Base-by-base conservation (phyloP, 805 yeast species). In the Teunomyces gatunensis region DNA sequence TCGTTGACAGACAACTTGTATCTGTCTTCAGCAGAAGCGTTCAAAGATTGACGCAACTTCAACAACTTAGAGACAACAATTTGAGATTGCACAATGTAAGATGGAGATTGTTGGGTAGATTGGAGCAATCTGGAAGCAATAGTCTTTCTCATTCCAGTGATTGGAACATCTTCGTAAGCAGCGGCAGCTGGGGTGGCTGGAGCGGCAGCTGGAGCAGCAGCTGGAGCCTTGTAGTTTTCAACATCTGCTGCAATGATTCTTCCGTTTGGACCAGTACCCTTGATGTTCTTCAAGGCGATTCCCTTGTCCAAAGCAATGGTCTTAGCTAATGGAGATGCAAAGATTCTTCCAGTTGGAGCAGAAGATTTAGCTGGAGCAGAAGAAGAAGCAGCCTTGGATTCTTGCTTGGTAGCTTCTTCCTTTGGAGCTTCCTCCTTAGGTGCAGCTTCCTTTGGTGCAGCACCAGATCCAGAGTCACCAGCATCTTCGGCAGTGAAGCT, bases 271-370 rank as follows among this genome's bases (percentile, higher is more conserved):
- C 99, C 99, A 39, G 96, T 72, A 63, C 98, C 98, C 69, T 82
- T 82, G 63, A 94, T 76, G 60, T 81, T 81, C 74, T 87, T 89
- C 63, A 92, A 80, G 39, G 95, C 79, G 62, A 92, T 77, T 60
- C 98, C 99, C 69, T 85, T 81, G 69, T 92, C 97, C 56, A 91
- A 77, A 50, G 99, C 99, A 54, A 94, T 75, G 56, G 83, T 83
- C 79, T 92, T 92, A 51, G 99, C 99, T 55, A 87, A 75, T 49
- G 99, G 99, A 52, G 98, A 91, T 39, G 98, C 98, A 57, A 89
- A 68, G 67, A 94, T 85, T 72, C 97, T 82, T 58, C 77, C 86
- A 45, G 78, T 73, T 25, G 73, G 43, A 11, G 74, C 43, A 17
- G 74, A 56, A 25, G 65, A 45, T 9, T 60, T 52, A n/a, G 67